Base-by-base conservation (phyloP, 2,329 filamentous ascomycete genomes). In the Botrytis pseudocinerea region DNA sequence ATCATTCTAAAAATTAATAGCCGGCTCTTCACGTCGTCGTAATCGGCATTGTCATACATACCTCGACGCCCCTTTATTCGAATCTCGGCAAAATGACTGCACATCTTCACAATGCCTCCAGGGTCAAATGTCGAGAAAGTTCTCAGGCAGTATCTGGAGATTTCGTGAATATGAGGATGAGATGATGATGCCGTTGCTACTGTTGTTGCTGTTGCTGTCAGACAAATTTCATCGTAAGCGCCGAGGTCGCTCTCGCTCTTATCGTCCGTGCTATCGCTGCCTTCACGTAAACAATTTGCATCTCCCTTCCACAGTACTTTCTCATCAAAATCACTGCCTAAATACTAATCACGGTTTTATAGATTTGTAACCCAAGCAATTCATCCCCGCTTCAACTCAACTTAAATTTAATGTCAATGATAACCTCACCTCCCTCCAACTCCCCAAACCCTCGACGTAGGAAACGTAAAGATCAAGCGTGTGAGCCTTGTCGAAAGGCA, bases 381-480 rank as follows among this genome's bases (percentile, higher is more conserved):
- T 35, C 54, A 59, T 59, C 28, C 28, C 57, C 32, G 22, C 8
- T 38, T 60, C 32, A 22, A 22, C 28, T 60, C 35, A 25, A 38
- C 35, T 14, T 38, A n/a, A 61, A 25, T 61, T 14, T 61, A 61
- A 40, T 61, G 59, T 61, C 32, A 40, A 61, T 38, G 32, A 25
- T 22, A 61, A 61, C 59, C n/a, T 61, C 59, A 38, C 18, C 35
- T 61, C 32, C 20, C 35, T 14, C 35, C 10, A 38, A 25, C 25
- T 40, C 59, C 25, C 32, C 66, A 35, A 38, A 25, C 3, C 51
- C 66, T 46, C 66, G 66, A 35, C 51, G 51, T 16, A 69, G 51
- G 59, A 69, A 69, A 42, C 66, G 66, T 42, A 69, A 59, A 60
- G 66, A 69, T 59, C 51, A 69, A 42, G 51, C 66, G 6, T 69